phyloP scores from a whole-genome alignment of 2,329 filamentous ascomycete genomes.

The Neofusicoccum cordaticola region DNA sequence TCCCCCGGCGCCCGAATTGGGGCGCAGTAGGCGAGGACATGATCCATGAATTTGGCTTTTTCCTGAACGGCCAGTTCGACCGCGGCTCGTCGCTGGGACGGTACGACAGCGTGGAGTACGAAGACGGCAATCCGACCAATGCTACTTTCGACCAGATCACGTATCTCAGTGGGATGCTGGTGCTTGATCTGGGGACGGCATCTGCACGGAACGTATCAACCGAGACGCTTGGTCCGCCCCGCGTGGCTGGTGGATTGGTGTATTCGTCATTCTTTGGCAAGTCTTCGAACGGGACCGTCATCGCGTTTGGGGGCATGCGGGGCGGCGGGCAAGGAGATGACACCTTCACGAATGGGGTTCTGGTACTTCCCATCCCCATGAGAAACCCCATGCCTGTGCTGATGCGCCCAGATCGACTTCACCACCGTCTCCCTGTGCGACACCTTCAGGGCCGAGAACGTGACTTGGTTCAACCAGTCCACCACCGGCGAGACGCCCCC shows the following conservation, averaged over 20 bases:
- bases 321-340: not conserved
- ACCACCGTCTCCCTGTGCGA: not conserved
- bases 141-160: not conserved
- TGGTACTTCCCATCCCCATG: not conserved
- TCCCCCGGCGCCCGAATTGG: slow-evolving; percentile 42
- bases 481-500: slow-evolving; percentile 42
- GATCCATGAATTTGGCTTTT: not conserved
- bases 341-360: not conserved
- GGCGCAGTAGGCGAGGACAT: not conserved
- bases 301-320: not conserved
- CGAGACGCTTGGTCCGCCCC: not conserved
- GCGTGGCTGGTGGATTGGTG: not conserved
- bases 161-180: not conserved
- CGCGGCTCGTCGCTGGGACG: not conserved
- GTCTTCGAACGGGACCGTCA: not conserved
- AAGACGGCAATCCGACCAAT: not conserved
- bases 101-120: not conserved
- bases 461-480: slow-evolving; percentile 44
- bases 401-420: not conserved
- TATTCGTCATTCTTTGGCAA: not conserved
- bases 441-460: not conserved
- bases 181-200: not conserved
- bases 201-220: slow-evolving; percentile 1
- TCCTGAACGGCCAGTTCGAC: slow-evolving; percentile 4
- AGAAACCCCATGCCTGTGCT: not conserved